These are phyloP conservation scores for Ustilago cynodontis DNA, from an alignment of 1,284 basidiomycete genomes.

Conservation along the genomic window DNA sequence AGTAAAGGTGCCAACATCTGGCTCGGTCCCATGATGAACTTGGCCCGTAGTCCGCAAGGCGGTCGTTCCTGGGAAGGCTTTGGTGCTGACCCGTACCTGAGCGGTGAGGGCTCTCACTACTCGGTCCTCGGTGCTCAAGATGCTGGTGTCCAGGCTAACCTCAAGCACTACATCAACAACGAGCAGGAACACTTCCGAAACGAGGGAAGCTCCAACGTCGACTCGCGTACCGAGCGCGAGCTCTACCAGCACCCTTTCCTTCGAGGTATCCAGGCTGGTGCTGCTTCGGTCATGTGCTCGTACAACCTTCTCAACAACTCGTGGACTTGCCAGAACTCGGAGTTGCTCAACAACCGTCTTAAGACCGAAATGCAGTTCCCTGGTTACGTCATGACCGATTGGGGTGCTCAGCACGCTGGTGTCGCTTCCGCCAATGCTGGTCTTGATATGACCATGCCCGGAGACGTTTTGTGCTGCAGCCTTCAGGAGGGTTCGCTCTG, in stretches of 20 bases:
- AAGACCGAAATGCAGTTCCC: slow-evolving; percentile 83
- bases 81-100: slow-evolving; percentile 62
- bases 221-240: slow-evolving; percentile 79
- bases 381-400: slow-evolving; percentile 74
- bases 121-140: slow-evolving; percentile 62
- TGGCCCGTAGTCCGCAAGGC: slow-evolving; percentile 76
- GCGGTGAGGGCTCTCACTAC: slow-evolving; percentile 59
- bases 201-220: slow-evolving; percentile 72
- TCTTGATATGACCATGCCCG: slow-evolving; percentile 75
- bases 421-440: slow-evolving; percentile 75
- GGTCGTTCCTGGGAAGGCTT: slow-evolving; percentile 85
- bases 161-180: slow-evolving; percentile 70
- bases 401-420: slow-evolving; percentile 60
- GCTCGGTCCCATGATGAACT: slow-evolving; percentile 72
- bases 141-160: slow-evolving; percentile 65
- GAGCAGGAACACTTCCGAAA: slow-evolving; percentile 69
- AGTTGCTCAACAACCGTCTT: slow-evolving; percentile 78
- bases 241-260: slow-evolving; percentile 66
- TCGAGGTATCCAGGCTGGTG: slow-evolving; percentile 71
- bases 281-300: slow-evolving; percentile 71
- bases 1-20: slow-evolving; percentile 83
- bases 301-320: slow-evolving; percentile 75
- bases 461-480: slow-evolving; percentile 52
- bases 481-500: slow-evolving; percentile 37
- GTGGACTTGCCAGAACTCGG: slow-evolving; percentile 76